Evolutionary conservation across 495 filamentous ascomycete genomes (phyloP), one percentile per base, ranked within the genome.

Genomic region (Zalerion maritima): DNA sequence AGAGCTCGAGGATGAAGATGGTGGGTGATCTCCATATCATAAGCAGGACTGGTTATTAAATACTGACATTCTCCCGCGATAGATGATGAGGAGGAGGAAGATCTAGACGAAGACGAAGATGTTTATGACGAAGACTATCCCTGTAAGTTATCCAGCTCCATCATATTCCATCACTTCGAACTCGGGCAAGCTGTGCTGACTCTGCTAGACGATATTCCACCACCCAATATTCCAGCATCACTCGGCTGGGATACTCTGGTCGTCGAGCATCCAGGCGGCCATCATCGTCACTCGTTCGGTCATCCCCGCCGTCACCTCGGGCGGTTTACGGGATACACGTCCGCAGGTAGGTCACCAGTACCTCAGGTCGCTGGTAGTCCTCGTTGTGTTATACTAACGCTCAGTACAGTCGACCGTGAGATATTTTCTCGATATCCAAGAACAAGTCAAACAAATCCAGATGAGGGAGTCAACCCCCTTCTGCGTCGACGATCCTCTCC

Each of bases 391-490:
- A n/a, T n/a, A n/a, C n/a, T n/a, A n/a, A n/a, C n/a, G n/a, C n/a
- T n/a, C n/a, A n/a, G n/a, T n/a, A n/a, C n/a, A n/a, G n/a, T n/a
- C n/a, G n/a, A n/a, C n/a, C n/a, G n/a, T n/a, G n/a, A n/a, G n/a
- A n/a, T n/a, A n/a, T n/a, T n/a, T n/a, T n/a, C n/a, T n/a, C n/a
- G n/a, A n/a, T n/a, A n/a, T n/a, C n/a, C n/a, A n/a, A n/a, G n/a
- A n/a, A n/a, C n/a, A n/a, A n/a, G n/a, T n/a, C n/a, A 43, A 4
- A 26, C 39, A 24, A 29, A 35, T 9, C 64, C 62, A 23, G 82
- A 93, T 41, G 83, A 92, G 42, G 82, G 81, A 11, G 62, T 66
- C 3, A 92, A 94, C 44, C 85, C 85, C 27, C 61, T 94, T 9
- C 68, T 84, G 14, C 60, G 63, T 23, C 55, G 54, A 43, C 23